These are phyloP conservation scores for Neurospora hispaniola DNA, from an alignment of 495 filamentous ascomycete genomes.

Conservation along the genomic window DNA sequence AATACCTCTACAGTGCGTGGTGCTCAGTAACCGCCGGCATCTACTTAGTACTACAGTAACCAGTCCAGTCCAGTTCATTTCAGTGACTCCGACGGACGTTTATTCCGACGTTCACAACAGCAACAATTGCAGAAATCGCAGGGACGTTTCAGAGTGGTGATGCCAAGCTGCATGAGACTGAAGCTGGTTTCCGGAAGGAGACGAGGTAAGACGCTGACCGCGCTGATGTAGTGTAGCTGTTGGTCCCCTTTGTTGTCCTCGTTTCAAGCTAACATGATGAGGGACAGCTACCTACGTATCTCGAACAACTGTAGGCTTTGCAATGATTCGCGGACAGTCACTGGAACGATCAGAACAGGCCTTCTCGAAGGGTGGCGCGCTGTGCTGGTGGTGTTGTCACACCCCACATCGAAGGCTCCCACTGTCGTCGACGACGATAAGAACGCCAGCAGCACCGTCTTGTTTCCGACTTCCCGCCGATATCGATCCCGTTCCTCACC, in stretches of 20 bases:
- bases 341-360: not conserved
- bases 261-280: not conserved
- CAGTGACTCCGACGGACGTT: not conserved
- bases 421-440: not conserved
- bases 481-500: not conserved
- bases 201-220: not conserved
- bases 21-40: not conserved
- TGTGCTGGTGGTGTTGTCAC: not conserved
- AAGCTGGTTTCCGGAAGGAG: not conserved
- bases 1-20: not conserved
- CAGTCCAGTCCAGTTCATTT: not conserved
- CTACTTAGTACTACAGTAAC: not conserved
- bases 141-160: not conserved
- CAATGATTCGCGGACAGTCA: not conserved
- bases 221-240: not conserved
- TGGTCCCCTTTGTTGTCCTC: not conserved
- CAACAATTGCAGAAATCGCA: not conserved
- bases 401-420: not conserved
- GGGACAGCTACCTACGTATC: not conserved
- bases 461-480: not conserved
- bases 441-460: not conserved
- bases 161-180: not conserved
- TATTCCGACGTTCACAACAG: not conserved
- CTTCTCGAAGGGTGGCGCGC: not conserved
- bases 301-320: not conserved